Evolutionary conservation across 495 filamentous ascomycete species (phyloP), one percentile per base, ranked within the genome.

Genomic region (Trichoderma gamsii): DNA sequence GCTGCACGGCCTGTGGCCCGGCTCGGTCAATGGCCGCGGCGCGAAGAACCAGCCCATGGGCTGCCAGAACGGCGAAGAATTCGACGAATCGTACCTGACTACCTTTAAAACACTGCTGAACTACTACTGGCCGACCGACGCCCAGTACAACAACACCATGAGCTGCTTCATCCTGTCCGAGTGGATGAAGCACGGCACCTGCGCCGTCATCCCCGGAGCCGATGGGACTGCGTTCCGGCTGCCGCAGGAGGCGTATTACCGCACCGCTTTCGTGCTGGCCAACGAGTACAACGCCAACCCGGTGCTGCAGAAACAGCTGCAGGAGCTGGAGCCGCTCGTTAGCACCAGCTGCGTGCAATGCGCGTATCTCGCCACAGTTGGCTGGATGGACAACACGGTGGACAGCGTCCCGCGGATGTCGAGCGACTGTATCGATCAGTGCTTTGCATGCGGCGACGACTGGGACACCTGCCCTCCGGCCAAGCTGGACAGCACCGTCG

Each of bases 181-280:
- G 64, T 66, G 64, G 64, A 66, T 66, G 64, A 66, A 66, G 64
- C 64, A 66, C 64, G 64, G 64, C 64, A 66, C 64, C 27, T 66
- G 64, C 64, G 64, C 64, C 16, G 64, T 66, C 15, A 66, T 66
- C 8, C 38, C 64, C 32, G 64, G 64, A 23, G 64, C 64, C 46
- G 64, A 66, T 44, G 64, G 64, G 23, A 38, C 27, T n/a, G 64
- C 64, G 18, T 66, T 66, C n/a, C 64, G 64, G 27, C 64, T 66
- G 64, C 15, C 64, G 32, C 64, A 66, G 64, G 64, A 66, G 64
- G 64, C 41, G 15, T 66, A 66, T 27, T 66, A 43, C 64, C 64
- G 64, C 64, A 66, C 64, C 7, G 64, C 64, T 1, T 66, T 66
- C 27, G 64, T 66, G n/a, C 23, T 66, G 6, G 38, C 64, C 64